Base-by-base conservation (phyloP, 352 stramenopile genomes). In the Phytophthora ohioensis region DNA sequence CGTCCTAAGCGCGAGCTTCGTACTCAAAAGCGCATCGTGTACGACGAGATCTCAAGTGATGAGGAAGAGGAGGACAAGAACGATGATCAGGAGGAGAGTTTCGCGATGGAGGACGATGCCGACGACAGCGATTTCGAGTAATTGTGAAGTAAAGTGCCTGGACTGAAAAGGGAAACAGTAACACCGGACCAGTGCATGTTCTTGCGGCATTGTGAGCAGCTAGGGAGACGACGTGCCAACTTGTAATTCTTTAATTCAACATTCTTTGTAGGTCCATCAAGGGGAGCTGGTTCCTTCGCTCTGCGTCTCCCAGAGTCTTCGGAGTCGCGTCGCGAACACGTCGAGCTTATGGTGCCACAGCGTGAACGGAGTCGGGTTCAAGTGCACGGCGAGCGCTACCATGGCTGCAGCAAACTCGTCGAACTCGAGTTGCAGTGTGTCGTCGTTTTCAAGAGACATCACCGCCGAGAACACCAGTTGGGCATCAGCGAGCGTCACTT, bases 81-180 rank as follows among this genome's bases (percentile, higher is more conserved):
- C 5, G 71, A 75, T 11, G 76, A 79, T 1, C 71, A 78, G 27
- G 76, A 82, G 36, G 82, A 91, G 4, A 81, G 64, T 32, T 90
- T 83, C 47, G 84, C 85, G 10, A 73, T 89, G 13, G 75, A 83
- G 43, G 75, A 71, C 10, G 77, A 79, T n/a, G 81, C 77, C 36
- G 80, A 88, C 8, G 84, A 88, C 55, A 91, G 81, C 54, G 87
- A 93, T 54, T 91, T 84, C 57, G 76, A 85, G 48, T 71, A 65
- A 67, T 41, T 57, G 34, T 73, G 64, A 53, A 64, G 49, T 66
- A 27, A 60, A 42, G 34, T 69, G 31, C 61, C 67, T 71, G 53
- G 62, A 75, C 46, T 56, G 31, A 39, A 36, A 60, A 5, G 4
- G 38, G 11, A 46, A 63, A 60, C 30, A 51, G 10, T 31, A 49